Percentiles rank a stretch among this genome's conserved stretches.
These are phyloP conservation scores for Malassezia psittaci DNA, from an alignment of 1,284 basidiomycete genomes.

Conservation along the genomic window DNA sequence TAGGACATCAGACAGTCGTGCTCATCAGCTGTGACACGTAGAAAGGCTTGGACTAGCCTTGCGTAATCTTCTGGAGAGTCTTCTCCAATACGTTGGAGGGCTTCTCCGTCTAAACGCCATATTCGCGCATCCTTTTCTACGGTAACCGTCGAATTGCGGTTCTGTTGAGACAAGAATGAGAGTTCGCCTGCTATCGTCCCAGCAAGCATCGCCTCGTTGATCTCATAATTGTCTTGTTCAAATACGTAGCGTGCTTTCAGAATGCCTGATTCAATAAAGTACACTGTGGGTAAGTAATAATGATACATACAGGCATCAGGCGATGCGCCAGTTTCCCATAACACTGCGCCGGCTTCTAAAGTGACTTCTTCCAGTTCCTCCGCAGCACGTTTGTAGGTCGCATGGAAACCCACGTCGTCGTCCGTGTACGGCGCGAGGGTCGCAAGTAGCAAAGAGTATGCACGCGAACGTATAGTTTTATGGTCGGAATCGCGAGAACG, in stretches of 20 bases:
- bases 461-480: not conserved
- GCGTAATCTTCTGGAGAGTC: constrained; percentile 20
- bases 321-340: constrained; percentile 64
- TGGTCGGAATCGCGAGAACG: not conserved
- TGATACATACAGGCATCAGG: constrained; percentile 56
- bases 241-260: constrained; percentile 44
- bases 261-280: constrained; percentile 44
- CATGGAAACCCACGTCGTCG: not conserved
- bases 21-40: constrained; percentile 41
- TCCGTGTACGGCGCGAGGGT: constrained; percentile 15
- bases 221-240: constrained; percentile 40
- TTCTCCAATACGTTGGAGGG: constrained; percentile 20
- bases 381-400: constrained; percentile 52
- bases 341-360: constrained; percentile 56
- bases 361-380: constrained; percentile 63
- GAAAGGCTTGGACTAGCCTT: constrained; percentile 29
- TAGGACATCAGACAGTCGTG: constrained; percentile 44
- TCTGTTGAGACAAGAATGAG: constrained; percentile 31
- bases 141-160: constrained; percentile 36
- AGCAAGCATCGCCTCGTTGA: constrained; percentile 46
- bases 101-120: constrained; percentile 29
- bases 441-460: not conserved
- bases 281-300: constrained; percentile 15
- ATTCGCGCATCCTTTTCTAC: constrained; percentile 38
- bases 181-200: constrained; percentile 45